Base-by-base conservation (phyloP, 768 basidiomycete genomes). In the Leccinum broughii region DNA sequence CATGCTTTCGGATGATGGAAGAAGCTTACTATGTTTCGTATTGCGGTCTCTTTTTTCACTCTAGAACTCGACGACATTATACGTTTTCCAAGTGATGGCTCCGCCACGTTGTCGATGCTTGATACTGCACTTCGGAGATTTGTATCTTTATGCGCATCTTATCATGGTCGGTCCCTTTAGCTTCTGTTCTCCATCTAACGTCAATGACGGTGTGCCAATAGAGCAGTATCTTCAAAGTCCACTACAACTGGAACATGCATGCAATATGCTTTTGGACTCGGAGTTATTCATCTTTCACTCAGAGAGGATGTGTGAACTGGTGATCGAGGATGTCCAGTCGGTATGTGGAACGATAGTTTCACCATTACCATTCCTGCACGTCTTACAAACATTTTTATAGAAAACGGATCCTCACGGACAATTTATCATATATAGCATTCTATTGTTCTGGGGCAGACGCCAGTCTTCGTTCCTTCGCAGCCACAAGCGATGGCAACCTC, bases 261-360 rank as follows among this genome's bases (percentile, higher is more conserved):
- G 90, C 65, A 77, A 82, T 44, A 75, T 90, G 32, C 77, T 98
- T 13, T 77, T 95, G 46, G 84, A 86, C 56, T 94, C 92, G 0
- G 94, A 95, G 68, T 81, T 98, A 44, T 97, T 98, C 67, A 74
- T 83, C 3, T 95, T 91, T 68, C 94, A 98, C 73, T 94, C 92
- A 3, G 94, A 95, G 69, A 80, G 96, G 35, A 95, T 95, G 92
- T 85, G 88, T 57, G 90, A 93, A 64, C 82, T 90, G 46, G 77
- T 94, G 52, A 77, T 89, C 39, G 81, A 87, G 52, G 87, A 92
- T 66, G 83, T 84, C 13, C 81, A 83, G 70, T 78, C 80, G 69
- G 90, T 93, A 70, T 68, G 86, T 73, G 30, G 22, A 54, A 37
- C 13, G 3, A 39, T 39, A 15, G 6, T 37, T n/a, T 14, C 20